A percentile compares a stretch with the other conserved stretches of the same genome.
These are phyloP conservation scores for Colletotrichum higginsianum DNA, from an alignment of 2,329 filamentous ascomycete species.

Conservation along the genomic window DNA sequence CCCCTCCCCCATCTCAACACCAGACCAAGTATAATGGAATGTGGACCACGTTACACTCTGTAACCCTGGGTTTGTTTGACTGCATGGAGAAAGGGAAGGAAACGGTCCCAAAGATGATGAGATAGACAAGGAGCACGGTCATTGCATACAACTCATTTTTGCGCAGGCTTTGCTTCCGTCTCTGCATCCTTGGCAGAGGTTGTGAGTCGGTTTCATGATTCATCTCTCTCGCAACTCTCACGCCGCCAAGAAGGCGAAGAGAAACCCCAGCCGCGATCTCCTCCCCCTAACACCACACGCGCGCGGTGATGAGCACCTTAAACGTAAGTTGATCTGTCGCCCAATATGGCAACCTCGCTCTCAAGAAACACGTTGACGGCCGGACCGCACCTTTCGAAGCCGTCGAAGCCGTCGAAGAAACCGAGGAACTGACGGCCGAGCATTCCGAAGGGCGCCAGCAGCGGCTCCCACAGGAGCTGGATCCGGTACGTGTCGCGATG, in stretches of 20 bases:
- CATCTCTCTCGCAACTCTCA: conserved; percentile 1
- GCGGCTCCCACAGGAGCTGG: conserved; percentile 10
- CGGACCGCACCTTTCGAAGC: conserved; percentile 13
- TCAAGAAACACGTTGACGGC: conserved; percentile 17
- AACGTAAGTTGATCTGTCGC: background rate
- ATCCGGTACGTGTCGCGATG: conserved; percentile 35
- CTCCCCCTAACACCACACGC: conserved; percentile 12
- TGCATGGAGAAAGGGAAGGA: too few species aligned
- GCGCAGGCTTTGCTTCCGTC: background rate
- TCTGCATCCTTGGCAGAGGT: conserved; percentile 19
- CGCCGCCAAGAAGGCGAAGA: conserved; percentile 6
- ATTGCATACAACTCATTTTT: background rate
- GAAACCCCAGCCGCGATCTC: background rate
- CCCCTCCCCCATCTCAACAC: background rate
- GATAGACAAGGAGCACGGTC: background rate
- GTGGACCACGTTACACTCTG: too few species aligned
- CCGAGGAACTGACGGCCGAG: conserved; percentile 14
- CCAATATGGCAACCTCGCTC: conserved; percentile 17
- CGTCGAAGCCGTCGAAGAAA: background rate
- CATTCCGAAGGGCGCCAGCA: conserved; percentile 14
- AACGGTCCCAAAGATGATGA: too few species aligned
- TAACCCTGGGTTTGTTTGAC: too few species aligned
- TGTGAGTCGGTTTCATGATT: background rate
- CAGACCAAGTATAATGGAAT: background rate
- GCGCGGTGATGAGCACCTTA: conserved; percentile 24